Evolutionary conservation across 805 yeast genomes (phyloP), one percentile per base, ranked within the genome.

Genomic region (Torulaspora delbrueckii): DNA sequence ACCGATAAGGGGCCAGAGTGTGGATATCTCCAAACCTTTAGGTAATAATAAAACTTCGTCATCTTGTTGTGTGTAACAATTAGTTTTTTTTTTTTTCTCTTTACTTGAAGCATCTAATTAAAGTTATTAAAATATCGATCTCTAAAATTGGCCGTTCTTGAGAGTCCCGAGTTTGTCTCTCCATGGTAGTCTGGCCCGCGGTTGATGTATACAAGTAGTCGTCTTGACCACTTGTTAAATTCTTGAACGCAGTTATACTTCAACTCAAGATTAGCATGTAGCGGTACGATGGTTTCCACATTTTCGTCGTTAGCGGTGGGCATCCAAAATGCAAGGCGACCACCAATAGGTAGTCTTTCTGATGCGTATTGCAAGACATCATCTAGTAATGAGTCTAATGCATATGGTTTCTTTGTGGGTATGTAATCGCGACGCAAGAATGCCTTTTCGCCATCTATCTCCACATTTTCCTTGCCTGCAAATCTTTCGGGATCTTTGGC

Each of bases 291-390:
- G 37, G 85, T 79, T 46, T 74, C 78, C 28, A 79, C 73, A 52
- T 77, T 80, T 54, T 86, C 95, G 57, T 86, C 95, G 61, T 90
- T 89, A 1, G 96, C 95, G 1, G 95, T 84, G 0, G 99, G 99
- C 93, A 90, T 87, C 99, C 99, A 93, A 65, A 89, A 90, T 23
- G 93, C 86, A 28, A 93, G 71, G 52, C 98, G 71, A 0, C 97
- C 96, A 6, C 78, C 78, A 2, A 79, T 67, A 0, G 85, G 86
- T 43, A 93, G 71, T 55, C 90, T 76, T 10, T 74, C 71, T 2
- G 89, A 79, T 0, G 96, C 76, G 70, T 84, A 93, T 16, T 72
- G 65, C 33, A 93, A 69, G 30, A 93, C 69, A 60, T 91, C 97
- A 55, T 84, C 86, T 32, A 93, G 69, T 53, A 93, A 69, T 36